These are phyloP conservation scores for Sugiyamaella boreocaroliniensis DNA, from an alignment of 805 yeast species.

Conservation along the genomic window DNA sequence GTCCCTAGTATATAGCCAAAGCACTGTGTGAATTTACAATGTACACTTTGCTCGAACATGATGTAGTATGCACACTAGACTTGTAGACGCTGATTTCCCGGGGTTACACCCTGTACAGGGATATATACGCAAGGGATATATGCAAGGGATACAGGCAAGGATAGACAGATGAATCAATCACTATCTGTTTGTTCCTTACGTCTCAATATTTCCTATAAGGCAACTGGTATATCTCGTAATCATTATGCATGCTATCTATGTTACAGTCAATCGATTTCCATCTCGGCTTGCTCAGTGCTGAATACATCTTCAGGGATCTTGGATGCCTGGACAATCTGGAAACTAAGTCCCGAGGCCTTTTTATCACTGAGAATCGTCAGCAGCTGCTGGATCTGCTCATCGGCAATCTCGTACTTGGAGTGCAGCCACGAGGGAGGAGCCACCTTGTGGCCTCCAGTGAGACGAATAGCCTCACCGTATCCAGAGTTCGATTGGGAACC, in stretches of 20 bases:
- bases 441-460: conserved; percentile 70
- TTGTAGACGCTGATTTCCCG: too few relatives aligned
- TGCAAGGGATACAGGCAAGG: too few relatives aligned
- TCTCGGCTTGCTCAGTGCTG: neutral
- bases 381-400: conserved; percentile 33
- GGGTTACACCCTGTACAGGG: too few relatives aligned
- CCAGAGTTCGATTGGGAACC: conserved; percentile 33
- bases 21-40: too few relatives aligned
- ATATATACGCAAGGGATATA: too few relatives aligned
- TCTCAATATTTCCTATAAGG: too few relatives aligned
- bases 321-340: conserved; percentile 26
- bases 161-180: too few relatives aligned
- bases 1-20: too few relatives aligned
- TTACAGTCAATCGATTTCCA: conserved; percentile 1
- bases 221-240: too few relatives aligned
- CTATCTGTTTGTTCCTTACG: too few relatives aligned
- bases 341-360: conserved; percentile 26
- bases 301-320: conserved; percentile 8
- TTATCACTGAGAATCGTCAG: conserved; percentile 23
- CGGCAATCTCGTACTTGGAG: conserved; percentile 59
- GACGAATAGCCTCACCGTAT: conserved; percentile 55
- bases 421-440: conserved; percentile 84
- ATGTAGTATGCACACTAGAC: too few relatives aligned
- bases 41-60: too few relatives aligned
- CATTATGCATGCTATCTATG: neutral